phyloP scores from a whole-genome alignment of 306 rosid species.

The Begonia peltatifolia region DNA sequence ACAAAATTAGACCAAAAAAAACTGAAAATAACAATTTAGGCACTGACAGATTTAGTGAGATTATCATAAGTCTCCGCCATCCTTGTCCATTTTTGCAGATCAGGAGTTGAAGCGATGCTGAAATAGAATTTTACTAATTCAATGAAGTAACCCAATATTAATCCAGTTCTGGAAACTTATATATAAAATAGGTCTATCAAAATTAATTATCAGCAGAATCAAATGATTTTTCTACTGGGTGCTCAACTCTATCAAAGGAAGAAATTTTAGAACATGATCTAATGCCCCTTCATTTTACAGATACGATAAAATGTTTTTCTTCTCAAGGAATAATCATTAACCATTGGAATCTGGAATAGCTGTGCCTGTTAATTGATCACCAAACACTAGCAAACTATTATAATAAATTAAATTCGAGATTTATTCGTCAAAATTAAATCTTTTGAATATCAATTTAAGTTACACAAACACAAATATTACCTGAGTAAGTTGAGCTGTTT shows the following conservation, averaged over 20 bases:
- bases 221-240: not conserved
- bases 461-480: conserved; percentile 23
- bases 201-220: not conserved
- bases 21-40: conserved; percentile 9
- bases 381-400: conserved; percentile 1
- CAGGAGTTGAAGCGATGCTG: conserved; percentile 66
- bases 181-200: too few relatives aligned
- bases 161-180: conserved; percentile 3
- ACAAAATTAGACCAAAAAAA: conserved; percentile 8
- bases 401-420: conserved; percentile 2
- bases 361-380: not conserved
- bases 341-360: not conserved
- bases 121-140: conserved; percentile 14
- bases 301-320: too few relatives aligned
- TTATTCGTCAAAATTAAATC: not conserved
- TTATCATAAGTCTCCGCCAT: conserved; percentile 88
- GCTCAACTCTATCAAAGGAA: not conserved
- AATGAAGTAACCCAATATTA: conserved; percentile 8
- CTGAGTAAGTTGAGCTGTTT: conserved; percentile 63
- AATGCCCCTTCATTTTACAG: too few relatives aligned
- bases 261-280: not conserved
- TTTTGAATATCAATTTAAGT: not conserved
- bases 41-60: conserved; percentile 68
- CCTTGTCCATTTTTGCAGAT: conserved; percentile 71
- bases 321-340: too few relatives aligned